Percentiles rank a stretch among this genome's conserved stretches.
Conservation (phyloP, 2,329 filamentous ascomycete species). For the Neophaeococcomyces mojaviensis region DNA sequence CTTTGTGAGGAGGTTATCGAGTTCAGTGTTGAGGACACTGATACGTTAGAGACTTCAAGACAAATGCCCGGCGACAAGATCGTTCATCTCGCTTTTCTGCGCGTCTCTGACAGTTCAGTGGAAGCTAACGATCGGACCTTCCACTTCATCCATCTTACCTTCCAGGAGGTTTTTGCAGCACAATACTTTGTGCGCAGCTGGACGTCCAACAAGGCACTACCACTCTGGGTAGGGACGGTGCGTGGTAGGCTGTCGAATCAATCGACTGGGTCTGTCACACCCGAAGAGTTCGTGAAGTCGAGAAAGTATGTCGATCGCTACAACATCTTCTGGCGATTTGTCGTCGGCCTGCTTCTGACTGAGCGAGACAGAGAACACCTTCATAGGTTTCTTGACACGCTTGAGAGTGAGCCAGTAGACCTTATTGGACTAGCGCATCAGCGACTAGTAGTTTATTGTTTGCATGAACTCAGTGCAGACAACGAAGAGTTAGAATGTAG, state of each 20-base stretch:
- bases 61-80: no score
- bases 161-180: no score
- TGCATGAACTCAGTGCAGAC: neutral
- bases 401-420: constrained; percentile 31
- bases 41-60: no score
- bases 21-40: no score
- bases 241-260: constrained; percentile 27
- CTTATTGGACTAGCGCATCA: constrained; percentile 32
- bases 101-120: no score
- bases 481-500: neutral
- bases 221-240: constrained; percentile 21
- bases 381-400: constrained; percentile 26
- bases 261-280: constrained; percentile 31
- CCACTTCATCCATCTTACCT: no score
- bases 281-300: constrained; percentile 25
- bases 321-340: constrained; percentile 38
- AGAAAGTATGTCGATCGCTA: constrained; percentile 34
- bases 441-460: constrained; percentile 28
- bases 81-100: no score
- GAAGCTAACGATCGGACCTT: no score
- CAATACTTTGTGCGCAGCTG: no score
- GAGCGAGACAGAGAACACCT: constrained; percentile 6
- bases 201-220: no score
- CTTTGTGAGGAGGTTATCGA: no score
- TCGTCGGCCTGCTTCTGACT: constrained; percentile 30